Base-by-base conservation (phyloP, 306 rosid species). In the Amphicarpaea edgeworthii region DNA sequence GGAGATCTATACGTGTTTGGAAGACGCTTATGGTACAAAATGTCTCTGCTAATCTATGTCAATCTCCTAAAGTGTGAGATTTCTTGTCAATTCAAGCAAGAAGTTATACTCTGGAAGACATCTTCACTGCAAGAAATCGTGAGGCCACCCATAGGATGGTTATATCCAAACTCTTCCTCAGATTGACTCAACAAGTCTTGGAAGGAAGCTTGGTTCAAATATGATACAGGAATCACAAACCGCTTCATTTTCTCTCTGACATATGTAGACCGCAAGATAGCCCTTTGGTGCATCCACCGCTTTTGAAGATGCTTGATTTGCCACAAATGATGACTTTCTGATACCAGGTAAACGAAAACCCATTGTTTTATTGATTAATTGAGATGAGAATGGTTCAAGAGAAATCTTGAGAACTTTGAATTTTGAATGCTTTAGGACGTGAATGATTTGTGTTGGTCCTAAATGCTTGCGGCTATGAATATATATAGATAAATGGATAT, bases 71-170 rank as follows among this genome's bases (percentile, higher is more conserved):
- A 45, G 50, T 47, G 1, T 15, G 20, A 47, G 54, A 6, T 47
- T 15, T n/a, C 14, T 12, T 15, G 17, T 5, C 51, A 3, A 4
- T 46, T 46, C 51, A 46, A 46, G 19, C 19, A 5, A 46, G 51
- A 46, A 46, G 51, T 46, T 12, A 46, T 46, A 46, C 7, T 2
- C 1, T 3, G 17, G 78, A 82, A 82, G 20, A 26, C 46, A n/a
- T 83, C 77, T 82, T 85, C 83, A 12, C 78, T 28, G 60, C 86
- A 84, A 19, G 87, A 85, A 34, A 70, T 73, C 34, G 86, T 81
- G 12, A 83, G 70, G 3, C 90, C 88, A 12, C 87, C 84, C 82
- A 70, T 74, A 41, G 85, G 86, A 82, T 84, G 87, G 3, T 12
- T 19, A 46, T 14, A 46, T 15, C 51, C 51, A 46, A 46, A 46